Conservation (phyloP, 2,329 filamentous ascomycete genomes). For the Leptographium procerum region DNA sequence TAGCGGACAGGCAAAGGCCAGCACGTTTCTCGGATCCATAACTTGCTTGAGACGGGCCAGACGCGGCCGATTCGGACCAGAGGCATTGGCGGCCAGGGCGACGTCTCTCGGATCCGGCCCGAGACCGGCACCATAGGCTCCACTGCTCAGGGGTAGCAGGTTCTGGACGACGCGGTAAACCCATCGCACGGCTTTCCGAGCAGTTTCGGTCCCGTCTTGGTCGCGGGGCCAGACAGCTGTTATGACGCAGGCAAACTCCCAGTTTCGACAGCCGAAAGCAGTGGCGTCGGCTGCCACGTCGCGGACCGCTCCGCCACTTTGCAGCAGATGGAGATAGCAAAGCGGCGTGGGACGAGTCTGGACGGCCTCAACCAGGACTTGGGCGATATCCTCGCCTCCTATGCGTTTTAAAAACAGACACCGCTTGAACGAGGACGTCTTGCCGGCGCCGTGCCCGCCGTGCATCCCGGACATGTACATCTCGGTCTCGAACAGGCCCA, state of each 20-base stretch:
- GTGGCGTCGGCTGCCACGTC: conserved; percentile 32
- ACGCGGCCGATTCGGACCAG: conserved; percentile 40
- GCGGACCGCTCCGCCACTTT: conserved; percentile 42
- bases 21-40: conserved; percentile 37
- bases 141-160: conserved; percentile 37
- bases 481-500: conserved; percentile 45
- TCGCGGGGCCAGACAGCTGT: conserved; percentile 50
- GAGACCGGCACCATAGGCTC: conserved; percentile 49
- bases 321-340: conserved; percentile 52
- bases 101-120: conserved; percentile 49
- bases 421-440: conserved; percentile 54
- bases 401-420: conserved; percentile 48
- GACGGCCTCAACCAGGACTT: conserved; percentile 32
- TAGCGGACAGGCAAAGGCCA: conserved; percentile 46
- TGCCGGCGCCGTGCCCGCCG: conserved; percentile 43
- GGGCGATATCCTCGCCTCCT: conserved; percentile 19
- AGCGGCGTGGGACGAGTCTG: conserved; percentile 35
- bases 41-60: conserved; percentile 38
- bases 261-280: conserved; percentile 52
- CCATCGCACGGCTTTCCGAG: conserved; percentile 34
- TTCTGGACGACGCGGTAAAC: conserved; percentile 39
- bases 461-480: conserved; percentile 52
- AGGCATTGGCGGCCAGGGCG: conserved; percentile 38
- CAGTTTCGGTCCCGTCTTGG: conserved; percentile 31
- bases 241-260: conserved; percentile 53